Base-by-base conservation (phyloP, 176 grass and related monocot genomes). In the Otatea glauca region DNA sequence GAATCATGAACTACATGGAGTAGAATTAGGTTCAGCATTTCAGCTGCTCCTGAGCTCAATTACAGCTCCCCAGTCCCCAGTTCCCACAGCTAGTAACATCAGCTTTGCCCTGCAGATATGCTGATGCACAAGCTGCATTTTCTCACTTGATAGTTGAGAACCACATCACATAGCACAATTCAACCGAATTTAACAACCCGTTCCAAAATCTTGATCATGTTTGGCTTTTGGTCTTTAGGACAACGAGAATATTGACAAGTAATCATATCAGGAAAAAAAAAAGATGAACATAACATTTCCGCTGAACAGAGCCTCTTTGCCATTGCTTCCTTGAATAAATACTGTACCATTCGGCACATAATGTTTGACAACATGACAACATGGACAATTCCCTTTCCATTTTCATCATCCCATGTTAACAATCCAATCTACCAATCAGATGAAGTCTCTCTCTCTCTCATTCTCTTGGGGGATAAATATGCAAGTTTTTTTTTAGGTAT, bases 391-490 rank as follows among this genome's bases (percentile, higher is more conserved):
- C n/a, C 6, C 16, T 68, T 71, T 69, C 6, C 29, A 0, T 48
- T 17, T 1, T 1, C 29, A 29, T 29, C 29, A 29, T 29, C 48
- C 37, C 47, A 37, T 4, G 16, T 61, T 14, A 16, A 78, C 16
- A 61, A 15, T 71, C 55, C 16, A 83, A 75, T 59, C 24, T 60
- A 77, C n/a, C 20, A 64, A 44, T 53, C 11, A 63, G 65, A 61
- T 76, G 20, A 10, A 2, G 29, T 29, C 1, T 29, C 29, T 29
- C 29, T 59, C 53, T 34, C 15, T 25, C 13, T 23, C 14, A 5
- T 16, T 50, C 48, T 50, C 14, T 50, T 50, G 48, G 14, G 16
- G 69, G 25, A 74, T 41, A 53, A 62, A 74, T n/a, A 44, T 81
- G 68, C 77, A 75, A 61, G 15, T 48, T 53, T 29, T 29, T 29